These are phyloP conservation scores for Styphnolobium japonicum DNA, from an alignment of 306 rosid species.

Conservation along the genomic window DNA sequence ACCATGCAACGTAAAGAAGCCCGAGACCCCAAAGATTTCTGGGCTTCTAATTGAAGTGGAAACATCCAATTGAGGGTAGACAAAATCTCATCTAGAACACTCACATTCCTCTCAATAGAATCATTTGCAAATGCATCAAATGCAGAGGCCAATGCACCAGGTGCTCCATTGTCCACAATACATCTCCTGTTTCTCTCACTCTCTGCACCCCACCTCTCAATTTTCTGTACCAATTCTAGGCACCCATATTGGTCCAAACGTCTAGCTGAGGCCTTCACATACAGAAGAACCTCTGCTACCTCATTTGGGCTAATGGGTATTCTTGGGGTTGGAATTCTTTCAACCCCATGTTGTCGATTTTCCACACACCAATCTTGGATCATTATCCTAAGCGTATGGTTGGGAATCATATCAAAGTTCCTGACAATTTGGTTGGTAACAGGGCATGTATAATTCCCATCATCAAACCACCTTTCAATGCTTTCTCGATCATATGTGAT, in stretches of 20 bases:
- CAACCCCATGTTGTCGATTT: constrained; percentile 35
- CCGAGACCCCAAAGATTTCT: constrained; percentile 24
- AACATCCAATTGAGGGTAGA: constrained; percentile 42
- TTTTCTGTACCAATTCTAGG: constrained; percentile 20
- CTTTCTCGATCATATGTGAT: constrained; percentile 49
- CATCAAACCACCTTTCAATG: constrained; percentile 54
- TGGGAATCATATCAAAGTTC: constrained; percentile 45
- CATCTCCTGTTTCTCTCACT: constrained; percentile 48
- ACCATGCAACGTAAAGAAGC: constrained; percentile 46
- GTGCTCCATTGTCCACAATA: constrained; percentile 36
- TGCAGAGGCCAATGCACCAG: constrained; percentile 31
- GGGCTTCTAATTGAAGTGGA: constrained; percentile 34
- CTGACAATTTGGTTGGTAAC: constrained; percentile 37
- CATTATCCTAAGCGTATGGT: constrained; percentile 43
- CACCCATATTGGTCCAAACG: constrained; percentile 26
- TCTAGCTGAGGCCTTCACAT: constrained; percentile 8
- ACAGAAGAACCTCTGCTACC: constrained; percentile 23
- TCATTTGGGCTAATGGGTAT: constrained; percentile 32
- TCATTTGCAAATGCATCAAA: constrained; percentile 34
- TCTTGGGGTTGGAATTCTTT: constrained; percentile 53
- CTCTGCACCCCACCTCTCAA: constrained; percentile 40
- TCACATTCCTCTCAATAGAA: constrained; percentile 12
- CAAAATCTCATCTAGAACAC: constrained; percentile 37
- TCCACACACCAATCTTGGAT: constrained; percentile 60
- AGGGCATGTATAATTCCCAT: constrained; percentile 56